Evolutionary conservation across 192 early-diverging fungal species (phyloP), one percentile per base, ranked within the genome.

Genomic region (Coemansia sp.): DNA sequence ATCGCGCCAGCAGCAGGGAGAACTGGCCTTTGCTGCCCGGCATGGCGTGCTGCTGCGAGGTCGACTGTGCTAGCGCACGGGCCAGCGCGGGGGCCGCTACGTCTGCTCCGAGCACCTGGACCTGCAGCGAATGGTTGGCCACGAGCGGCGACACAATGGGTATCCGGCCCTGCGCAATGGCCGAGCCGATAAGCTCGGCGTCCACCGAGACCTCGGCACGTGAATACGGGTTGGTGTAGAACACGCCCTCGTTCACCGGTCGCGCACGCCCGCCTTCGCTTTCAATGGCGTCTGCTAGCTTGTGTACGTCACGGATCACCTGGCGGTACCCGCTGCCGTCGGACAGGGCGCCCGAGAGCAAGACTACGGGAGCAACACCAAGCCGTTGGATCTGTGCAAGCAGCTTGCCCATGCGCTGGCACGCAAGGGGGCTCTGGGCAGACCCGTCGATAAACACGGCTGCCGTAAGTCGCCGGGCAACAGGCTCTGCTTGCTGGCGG

Each of bases 1-100:
- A 90, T 62, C 23, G 89, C 83, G 42, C 91, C 80, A 61, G 78
- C 64, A 35, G 80, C 64, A 70, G 88, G 85, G 53, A 90, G 77
- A 34, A 91, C 70, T 55, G 53, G 17, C 53, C 58, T 28, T 51
- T 38, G 45, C 39, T 62, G 27, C 71, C 64, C 38, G 6, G 79
- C 78, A 13, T 83, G 49, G 58, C 84, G 60, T 15, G 77, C 79
- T 24, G 63, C 35, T 58, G 77, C 64, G 22, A 78, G 50, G 14
- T 59, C 34, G 35, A 83, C 59, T 23, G 79, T 45, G 22, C 81
- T 62, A 23, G 83, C 55, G n/a, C 84, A 44, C 58, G 85, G 53
- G 44, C 80, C 84, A 47, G 58, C 19, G 67, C 84, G 63, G 39
- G 78, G 42, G 30, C 68, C 30, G 42, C 83, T 42, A n/a, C 70